A percentile compares a stretch with the other conserved stretches of the same genome.
Evolutionary conservation across 179 eudicot genomes (phyloP).

Genomic region (Spergularia azorica): DNA sequence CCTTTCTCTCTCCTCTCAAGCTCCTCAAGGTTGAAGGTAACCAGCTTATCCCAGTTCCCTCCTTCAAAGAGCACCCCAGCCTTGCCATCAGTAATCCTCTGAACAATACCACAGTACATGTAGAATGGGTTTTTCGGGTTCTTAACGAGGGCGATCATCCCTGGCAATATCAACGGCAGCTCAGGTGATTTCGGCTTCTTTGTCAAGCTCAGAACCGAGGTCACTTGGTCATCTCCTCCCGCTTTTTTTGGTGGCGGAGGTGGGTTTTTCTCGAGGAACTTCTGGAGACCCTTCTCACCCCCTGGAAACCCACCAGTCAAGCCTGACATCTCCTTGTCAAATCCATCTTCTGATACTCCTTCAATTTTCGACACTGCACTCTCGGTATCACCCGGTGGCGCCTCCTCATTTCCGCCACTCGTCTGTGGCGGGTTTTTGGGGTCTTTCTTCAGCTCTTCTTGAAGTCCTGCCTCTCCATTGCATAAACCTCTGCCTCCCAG

Average conservation of each 20-base stretch:
- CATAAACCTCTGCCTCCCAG: slow-evolving; percentile 92
- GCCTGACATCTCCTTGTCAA: slow-evolving; percentile 84
- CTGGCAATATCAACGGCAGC: slow-evolving; percentile 74
- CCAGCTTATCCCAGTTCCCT: slow-evolving; percentile 84
- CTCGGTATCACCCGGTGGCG: slow-evolving; percentile 14
- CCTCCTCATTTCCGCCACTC: slow-evolving; percentile 14
- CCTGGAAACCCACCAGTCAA: slow-evolving; percentile 95
- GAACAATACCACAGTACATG: slow-evolving; percentile 85
- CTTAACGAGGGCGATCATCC: slow-evolving; percentile 88
- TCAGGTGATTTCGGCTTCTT: slow-evolving; percentile 70
- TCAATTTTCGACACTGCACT: slow-evolving; percentile 23
- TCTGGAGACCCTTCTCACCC: slow-evolving; percentile 78
- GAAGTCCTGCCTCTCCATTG: slow-evolving; percentile 76
- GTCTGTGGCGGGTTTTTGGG: slow-evolving; percentile 9
- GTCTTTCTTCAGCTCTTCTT: slow-evolving; percentile 60
- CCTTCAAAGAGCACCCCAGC: slow-evolving; percentile 96
- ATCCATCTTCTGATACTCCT: slow-evolving; percentile 56
- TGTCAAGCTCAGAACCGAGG: slow-evolving; percentile 25
- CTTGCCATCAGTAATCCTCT: slow-evolving; percentile 88
- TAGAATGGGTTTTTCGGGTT: slow-evolving; percentile 64
- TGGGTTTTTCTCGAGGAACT: slow-evolving; percentile 76
- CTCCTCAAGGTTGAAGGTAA: slow-evolving; percentile 77
- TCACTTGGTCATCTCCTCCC: slow-evolving; percentile 23
- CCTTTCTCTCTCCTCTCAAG: slow-evolving; percentile 82
- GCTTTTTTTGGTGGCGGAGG: slow-evolving; percentile 47